Conservation (phyloP, 352 stramenopile genomes). For the Phytophthora aleatoria region DNA sequence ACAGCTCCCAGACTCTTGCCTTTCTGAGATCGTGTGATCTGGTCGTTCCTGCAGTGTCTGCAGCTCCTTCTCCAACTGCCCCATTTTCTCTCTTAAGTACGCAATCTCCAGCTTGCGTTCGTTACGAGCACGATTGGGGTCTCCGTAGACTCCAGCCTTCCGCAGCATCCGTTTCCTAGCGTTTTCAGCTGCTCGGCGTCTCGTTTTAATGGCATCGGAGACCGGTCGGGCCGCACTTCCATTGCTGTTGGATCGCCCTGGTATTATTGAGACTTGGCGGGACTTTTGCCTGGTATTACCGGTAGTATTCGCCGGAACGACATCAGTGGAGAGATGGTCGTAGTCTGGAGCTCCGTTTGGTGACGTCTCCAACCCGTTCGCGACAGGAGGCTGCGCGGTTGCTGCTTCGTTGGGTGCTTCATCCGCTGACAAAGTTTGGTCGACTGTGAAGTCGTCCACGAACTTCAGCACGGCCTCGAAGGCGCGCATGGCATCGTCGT, state of each 20-base stretch:
- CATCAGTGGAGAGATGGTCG: neutral
- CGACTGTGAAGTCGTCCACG: conserved; percentile 24
- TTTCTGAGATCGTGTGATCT: neutral
- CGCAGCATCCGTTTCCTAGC: conserved; percentile 21
- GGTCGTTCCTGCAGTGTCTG: conserved; percentile 20
- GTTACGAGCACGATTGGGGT: conserved; percentile 31
- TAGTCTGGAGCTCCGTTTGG: conserved; percentile 1
- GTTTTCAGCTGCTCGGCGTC: conserved; percentile 24
- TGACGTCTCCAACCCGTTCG: conserved; percentile 14
- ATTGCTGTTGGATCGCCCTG: neutral
- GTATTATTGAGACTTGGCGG: neutral
- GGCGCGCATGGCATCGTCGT: conserved; percentile 28
- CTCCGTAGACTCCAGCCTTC: conserved; percentile 19
- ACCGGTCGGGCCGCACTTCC: neutral
- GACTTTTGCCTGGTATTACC: neutral
- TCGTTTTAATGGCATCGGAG: conserved; percentile 6
- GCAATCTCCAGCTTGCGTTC: conserved; percentile 44
- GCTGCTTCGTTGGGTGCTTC: neutral
- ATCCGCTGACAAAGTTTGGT: conserved; percentile 1
- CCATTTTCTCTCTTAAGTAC: conserved; percentile 43
- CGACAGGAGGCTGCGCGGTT: neutral
- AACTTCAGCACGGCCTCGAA: conserved; percentile 39
- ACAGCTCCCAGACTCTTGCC: neutral
- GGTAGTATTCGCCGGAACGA: neutral
- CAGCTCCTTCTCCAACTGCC: conserved; percentile 38